phyloP scores from a whole-genome alignment of 2,329 filamentous ascomycete species.

The Alternaria ethzedia region DNA sequence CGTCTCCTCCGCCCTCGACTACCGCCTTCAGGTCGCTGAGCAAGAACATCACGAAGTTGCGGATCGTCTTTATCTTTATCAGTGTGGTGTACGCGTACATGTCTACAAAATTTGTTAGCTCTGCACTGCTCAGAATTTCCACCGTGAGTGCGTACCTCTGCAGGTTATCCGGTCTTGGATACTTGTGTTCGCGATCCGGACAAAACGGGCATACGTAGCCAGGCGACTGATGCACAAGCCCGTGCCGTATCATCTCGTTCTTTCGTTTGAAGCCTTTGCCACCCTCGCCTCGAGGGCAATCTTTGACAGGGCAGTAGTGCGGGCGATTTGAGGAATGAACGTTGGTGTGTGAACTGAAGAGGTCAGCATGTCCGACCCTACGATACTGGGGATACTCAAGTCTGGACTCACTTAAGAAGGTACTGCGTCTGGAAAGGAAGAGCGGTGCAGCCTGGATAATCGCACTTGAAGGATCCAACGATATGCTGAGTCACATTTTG shows the following conservation, averaged over 20 bases:
- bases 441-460: constrained; percentile 70
- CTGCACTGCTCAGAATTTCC: neutral
- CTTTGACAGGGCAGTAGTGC: constrained; percentile 66
- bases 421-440: constrained; percentile 78
- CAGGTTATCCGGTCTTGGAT: constrained; percentile 93
- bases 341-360: constrained; percentile 70
- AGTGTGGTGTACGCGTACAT: constrained; percentile 89
- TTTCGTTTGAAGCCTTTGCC: constrained; percentile 73
- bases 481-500: constrained; percentile 35
- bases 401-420: constrained; percentile 68
- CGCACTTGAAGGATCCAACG: constrained; percentile 58
- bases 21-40: constrained; percentile 83
- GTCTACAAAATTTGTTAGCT: constrained; percentile 58
- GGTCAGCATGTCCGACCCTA: neutral
- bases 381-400: neutral
- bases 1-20: constrained; percentile 79
- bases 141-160: constrained; percentile 71
- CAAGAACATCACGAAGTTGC: constrained; percentile 78
- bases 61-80: constrained; percentile 91
- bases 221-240: constrained; percentile 90
- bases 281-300: constrained; percentile 65
- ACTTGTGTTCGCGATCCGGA: constrained; percentile 89
- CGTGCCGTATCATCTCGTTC: constrained; percentile 76
- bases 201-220: constrained; percentile 98
- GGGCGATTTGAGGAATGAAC: constrained; percentile 69